A percentile compares a stretch with the other conserved stretches of the same genome.
Conservation (phyloP, 148 eudicot genomes). For the Spergularia marina region DNA sequence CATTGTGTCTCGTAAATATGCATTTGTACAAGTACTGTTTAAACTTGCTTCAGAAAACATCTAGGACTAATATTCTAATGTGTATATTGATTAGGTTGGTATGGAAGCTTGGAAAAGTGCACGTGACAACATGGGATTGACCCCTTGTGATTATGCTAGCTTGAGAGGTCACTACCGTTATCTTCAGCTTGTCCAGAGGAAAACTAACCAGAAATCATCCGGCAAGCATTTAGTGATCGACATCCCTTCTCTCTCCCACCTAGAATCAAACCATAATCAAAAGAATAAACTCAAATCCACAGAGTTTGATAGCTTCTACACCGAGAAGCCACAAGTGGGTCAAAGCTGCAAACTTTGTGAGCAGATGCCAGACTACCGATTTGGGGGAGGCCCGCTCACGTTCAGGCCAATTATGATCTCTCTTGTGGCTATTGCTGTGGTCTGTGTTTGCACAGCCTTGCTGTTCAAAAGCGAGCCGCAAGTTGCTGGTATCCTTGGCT, state of each 20-base stretch:
- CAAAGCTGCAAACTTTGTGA: conserved; percentile 54
- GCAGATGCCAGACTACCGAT: conserved; percentile 39
- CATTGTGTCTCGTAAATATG: background rate
- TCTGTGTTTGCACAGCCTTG: conserved; percentile 85
- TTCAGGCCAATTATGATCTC: conserved; percentile 80
- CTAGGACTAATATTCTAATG: background rate
- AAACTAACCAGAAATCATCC: conserved; percentile 41
- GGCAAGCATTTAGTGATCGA: conserved; percentile 63
- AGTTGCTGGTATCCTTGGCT: conserved; percentile 52
- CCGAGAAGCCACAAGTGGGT: conserved; percentile 31
- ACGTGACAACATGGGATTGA: conserved; percentile 67
- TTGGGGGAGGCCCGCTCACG: conserved; percentile 37
- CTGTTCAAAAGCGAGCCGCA: conserved; percentile 80
- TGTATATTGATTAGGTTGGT: conserved; percentile 58
- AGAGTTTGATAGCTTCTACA: conserved; percentile 43
- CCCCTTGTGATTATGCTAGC: conserved; percentile 78
- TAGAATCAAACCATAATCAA: conserved; percentile 37
- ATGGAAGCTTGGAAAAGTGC: conserved; percentile 75
- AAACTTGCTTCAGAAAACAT: background rate
- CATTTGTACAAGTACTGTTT: background rate
- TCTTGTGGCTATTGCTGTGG: conserved; percentile 80
- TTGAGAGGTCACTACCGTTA: conserved; percentile 65
- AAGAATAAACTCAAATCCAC: conserved; percentile 21
- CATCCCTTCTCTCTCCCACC: conserved; percentile 37
- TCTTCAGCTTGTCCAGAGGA: conserved; percentile 51